These are phyloP conservation scores for Murraya koenigii DNA, from an alignment of 345 rosid species.

Conservation along the genomic window DNA sequence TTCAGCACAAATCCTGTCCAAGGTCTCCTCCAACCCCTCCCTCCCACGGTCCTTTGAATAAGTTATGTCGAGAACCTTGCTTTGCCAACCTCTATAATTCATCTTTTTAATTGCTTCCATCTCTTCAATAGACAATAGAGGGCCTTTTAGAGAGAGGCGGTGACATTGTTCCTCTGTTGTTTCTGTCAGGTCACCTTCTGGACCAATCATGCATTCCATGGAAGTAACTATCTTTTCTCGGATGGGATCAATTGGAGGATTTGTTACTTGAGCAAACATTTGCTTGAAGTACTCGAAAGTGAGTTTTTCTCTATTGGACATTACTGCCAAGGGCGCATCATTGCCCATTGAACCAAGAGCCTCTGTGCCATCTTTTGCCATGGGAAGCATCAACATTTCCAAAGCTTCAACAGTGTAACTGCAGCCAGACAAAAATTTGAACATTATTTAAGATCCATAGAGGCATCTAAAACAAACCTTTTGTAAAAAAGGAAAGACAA, in stretches of 20 bases:
- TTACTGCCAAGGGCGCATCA: constrained; percentile 95
- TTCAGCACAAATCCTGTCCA: constrained; percentile 86
- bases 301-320: constrained; percentile 90
- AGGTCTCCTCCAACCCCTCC: constrained; percentile 87
- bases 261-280: constrained; percentile 99
- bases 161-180: constrained; percentile 96
- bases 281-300: constrained; percentile 97
- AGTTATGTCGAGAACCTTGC: constrained; percentile 89
- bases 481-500: not conserved
- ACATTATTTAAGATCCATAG: not conserved
- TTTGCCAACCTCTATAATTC: constrained; percentile 88
- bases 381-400: constrained; percentile 98
- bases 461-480: not conserved
- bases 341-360: constrained; percentile 99
- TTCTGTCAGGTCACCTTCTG: constrained; percentile 99
- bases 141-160: constrained; percentile 87
- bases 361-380: constrained; percentile 96
- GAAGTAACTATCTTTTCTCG: constrained; percentile 99
- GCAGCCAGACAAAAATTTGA: constrained; percentile 21
- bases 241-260: constrained; percentile 98
- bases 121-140: constrained; percentile 76
- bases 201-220: constrained; percentile 99
- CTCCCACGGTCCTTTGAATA: constrained; percentile 73
- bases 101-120: constrained; percentile 89
- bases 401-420: constrained; percentile 97